A percentile compares a stretch with the other conserved stretches of the same genome.
These are phyloP conservation scores for Fusarium beomiforme DNA, from an alignment of 2,329 filamentous ascomycete species.

Conservation along the genomic window DNA sequence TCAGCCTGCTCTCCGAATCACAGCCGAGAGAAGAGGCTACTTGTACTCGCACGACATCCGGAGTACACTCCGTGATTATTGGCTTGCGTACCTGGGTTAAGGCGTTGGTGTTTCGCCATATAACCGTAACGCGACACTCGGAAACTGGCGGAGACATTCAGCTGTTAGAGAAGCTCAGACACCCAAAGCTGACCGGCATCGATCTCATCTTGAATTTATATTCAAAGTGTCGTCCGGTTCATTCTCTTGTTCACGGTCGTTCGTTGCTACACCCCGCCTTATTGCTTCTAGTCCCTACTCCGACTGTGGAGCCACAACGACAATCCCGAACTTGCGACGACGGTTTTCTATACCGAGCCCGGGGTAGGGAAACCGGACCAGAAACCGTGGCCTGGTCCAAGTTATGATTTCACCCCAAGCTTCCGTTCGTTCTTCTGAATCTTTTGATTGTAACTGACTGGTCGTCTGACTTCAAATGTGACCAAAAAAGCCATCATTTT, in stretches of 20 bases:
- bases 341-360: conserved; percentile 32
- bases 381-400: conserved; percentile 21
- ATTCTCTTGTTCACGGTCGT: conserved; percentile 38
- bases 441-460: neutral
- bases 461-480: conserved; percentile 7
- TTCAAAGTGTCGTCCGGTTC: conserved; percentile 22
- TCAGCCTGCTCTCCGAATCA: conserved; percentile 34
- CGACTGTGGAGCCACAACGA: conserved; percentile 33
- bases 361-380: conserved; percentile 30
- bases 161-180: conserved; percentile 12
- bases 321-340: conserved; percentile 34
- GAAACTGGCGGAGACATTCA: conserved; percentile 11
- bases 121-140: conserved; percentile 17
- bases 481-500: conserved; percentile 1
- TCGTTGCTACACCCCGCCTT: conserved; percentile 22
- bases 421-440: conserved; percentile 14
- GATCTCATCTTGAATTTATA: conserved; percentile 15
- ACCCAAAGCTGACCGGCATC: neutral
- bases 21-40: conserved; percentile 33
- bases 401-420: conserved; percentile 28
- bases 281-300: conserved; percentile 16
- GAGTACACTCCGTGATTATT: conserved; percentile 25
- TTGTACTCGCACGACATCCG: conserved; percentile 37
- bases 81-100: conserved; percentile 8
- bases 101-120: conserved; percentile 24